Evolutionary conservation across 106 monocot genomes (phyloP).

Genomic region (Dioscorea dumetorum): DNA sequence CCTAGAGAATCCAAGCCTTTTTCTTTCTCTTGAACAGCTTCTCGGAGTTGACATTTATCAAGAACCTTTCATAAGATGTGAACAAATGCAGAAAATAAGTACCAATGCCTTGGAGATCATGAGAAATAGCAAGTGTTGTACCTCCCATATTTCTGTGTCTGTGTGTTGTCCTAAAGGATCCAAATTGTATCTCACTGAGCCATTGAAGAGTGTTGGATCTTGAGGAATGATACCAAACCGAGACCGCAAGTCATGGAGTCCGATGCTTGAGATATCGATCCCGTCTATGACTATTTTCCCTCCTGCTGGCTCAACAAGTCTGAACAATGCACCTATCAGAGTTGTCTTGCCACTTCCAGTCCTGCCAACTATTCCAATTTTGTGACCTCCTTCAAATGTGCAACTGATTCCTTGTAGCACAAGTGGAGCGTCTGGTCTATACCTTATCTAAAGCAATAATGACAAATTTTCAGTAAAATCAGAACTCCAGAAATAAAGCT

Average conservation of each 20-base stretch:
- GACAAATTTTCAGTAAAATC: background rate
- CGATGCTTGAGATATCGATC: constrained; percentile 64
- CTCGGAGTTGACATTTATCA: constrained; percentile 84
- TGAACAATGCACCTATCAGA: constrained; percentile 67
- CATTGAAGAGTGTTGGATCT: constrained; percentile 89
- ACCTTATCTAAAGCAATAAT: constrained; percentile 55
- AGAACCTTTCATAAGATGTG: constrained; percentile 33
- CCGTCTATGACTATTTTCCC: constrained; percentile 71
- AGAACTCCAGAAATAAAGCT: background rate
- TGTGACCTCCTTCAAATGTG: constrained; percentile 68
- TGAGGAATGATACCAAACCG: constrained; percentile 91
- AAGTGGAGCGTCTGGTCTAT: constrained; percentile 54
- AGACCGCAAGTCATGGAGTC: constrained; percentile 82
- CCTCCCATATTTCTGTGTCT: constrained; percentile 89
- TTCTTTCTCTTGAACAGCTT: constrained; percentile 66
- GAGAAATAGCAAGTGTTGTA: constrained; percentile 3
- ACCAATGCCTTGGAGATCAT: background rate
- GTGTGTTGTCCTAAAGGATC: constrained; percentile 71
- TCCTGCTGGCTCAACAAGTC: constrained; percentile 67
- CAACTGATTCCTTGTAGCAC: constrained; percentile 77
- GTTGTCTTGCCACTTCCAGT: constrained; percentile 97
- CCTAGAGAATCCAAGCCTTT: constrained; percentile 71
- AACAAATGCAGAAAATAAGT: background rate
- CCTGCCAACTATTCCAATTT: constrained; percentile 86
- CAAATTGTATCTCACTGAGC: constrained; percentile 80